Evolutionary conservation across 495 filamentous ascomycete genomes (phyloP), one percentile per base, ranked within the genome.

Genomic region (Aspergillus kassunensis): DNA sequence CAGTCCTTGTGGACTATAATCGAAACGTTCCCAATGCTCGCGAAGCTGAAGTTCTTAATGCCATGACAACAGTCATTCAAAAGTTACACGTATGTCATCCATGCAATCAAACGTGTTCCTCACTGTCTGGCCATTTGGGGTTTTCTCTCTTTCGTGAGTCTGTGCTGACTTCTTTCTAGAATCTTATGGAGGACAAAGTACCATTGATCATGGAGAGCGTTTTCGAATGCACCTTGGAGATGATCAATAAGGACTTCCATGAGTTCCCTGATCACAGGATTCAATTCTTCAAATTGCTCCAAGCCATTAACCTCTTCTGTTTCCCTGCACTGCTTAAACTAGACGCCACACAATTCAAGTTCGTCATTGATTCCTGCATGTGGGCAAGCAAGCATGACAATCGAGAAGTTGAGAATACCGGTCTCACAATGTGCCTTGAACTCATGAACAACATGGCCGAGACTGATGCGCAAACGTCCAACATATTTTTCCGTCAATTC

Each of bases 231-330:
- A 99, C 93, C 7, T 75, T 99, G 34, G 89, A 96, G 56, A 99
- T 99, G 93, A 97, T 99, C 75, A 99, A 97, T 80, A 99, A 97
- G 70, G 92, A 99, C 64, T 99, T 97, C 74, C 95, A 95, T 40
- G 93, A 99, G 66, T 99, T 95, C 68, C 93, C 93, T 0, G 93
- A 99, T 63, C 93, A 97, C 61, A 86, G 93, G 34, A 93, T 99
- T 3, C 91, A 96, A 67, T 99, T 99, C 68, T 99, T 97, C 80
- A 95, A 93, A 68, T 77, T 97, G 24, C 80, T 99, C 13, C 81
- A 95, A 60, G 89, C 91, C 11, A 96, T 99, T 72, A 99, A 99
- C 62, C 72, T 96, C 5, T 86, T 91, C 66, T 97, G 95, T 69
- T 99, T 99, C 82, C 89, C 86, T 24, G 89, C 93, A 7, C 78